These are phyloP conservation scores for Colletotrichum camelliae DNA, from an alignment of 2,329 filamentous ascomycete species.

Conservation along the genomic window DNA sequence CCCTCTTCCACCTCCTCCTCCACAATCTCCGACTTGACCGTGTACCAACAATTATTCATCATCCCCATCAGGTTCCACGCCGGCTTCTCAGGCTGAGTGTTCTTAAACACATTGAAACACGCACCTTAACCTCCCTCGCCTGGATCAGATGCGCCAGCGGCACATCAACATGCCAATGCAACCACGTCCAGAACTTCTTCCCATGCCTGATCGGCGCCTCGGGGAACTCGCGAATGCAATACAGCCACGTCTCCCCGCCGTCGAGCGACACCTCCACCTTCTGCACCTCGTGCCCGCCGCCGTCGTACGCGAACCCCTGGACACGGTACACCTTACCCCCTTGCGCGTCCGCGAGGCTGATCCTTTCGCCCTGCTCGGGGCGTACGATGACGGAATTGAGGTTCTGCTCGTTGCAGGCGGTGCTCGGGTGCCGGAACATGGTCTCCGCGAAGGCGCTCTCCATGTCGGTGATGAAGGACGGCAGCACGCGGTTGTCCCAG, in stretches of 20 bases:
- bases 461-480: constrained; percentile 51
- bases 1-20: constrained; percentile 35
- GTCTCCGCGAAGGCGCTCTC: constrained; percentile 51
- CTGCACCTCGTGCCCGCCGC: constrained; percentile 53
- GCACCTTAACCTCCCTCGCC: constrained; percentile 47
- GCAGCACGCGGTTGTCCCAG: constrained; percentile 58
- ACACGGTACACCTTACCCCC: constrained; percentile 43
- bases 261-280: constrained; percentile 55
- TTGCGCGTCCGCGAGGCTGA: constrained; percentile 38
- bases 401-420: constrained; percentile 53
- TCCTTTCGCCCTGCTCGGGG: constrained; percentile 50
- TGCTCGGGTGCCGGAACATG: constrained; percentile 53
- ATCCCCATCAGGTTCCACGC: constrained; percentile 57
- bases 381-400: constrained; percentile 52
- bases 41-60: constrained; percentile 61
- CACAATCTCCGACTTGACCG: constrained; percentile 43
- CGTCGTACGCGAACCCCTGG: constrained; percentile 53
- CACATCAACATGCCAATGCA: constrained; percentile 57
- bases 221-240: constrained; percentile 42
- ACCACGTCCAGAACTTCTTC: constrained; percentile 60
- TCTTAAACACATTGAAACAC: constrained; percentile 56
- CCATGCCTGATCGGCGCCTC: constrained; percentile 54
- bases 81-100: constrained; percentile 50
- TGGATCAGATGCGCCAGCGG: constrained; percentile 46
- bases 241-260: constrained; percentile 46